phyloP scores from a whole-genome alignment of 2,329 filamentous ascomycete species.

The Bipolaris gigantea region DNA sequence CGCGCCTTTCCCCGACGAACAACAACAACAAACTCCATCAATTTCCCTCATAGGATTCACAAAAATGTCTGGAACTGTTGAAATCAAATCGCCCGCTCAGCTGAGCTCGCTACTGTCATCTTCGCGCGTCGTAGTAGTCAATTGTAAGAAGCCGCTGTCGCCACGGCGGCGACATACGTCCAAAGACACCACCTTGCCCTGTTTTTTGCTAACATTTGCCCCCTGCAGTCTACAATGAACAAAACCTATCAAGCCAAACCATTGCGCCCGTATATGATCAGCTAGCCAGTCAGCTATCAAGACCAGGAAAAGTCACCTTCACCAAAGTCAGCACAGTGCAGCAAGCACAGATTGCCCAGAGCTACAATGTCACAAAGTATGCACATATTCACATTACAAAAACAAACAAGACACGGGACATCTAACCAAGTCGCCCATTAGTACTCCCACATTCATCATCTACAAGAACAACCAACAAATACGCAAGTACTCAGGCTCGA shows the following conservation, averaged over 20 bases:
- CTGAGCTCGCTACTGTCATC: slow-evolving; percentile 64
- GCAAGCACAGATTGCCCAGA: slow-evolving; percentile 71
- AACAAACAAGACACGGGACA: background rate
- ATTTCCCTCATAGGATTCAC: slow-evolving; percentile 12
- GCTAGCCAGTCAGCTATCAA: slow-evolving; percentile 70
- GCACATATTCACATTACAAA: slow-evolving; percentile 26
- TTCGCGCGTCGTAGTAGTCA: slow-evolving; percentile 79
- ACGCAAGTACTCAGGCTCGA: slow-evolving; percentile 72
- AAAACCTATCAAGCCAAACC: slow-evolving; percentile 80
- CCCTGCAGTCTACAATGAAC: slow-evolving; percentile 77
- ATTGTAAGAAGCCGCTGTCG: slow-evolving; percentile 67
- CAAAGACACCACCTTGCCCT: slow-evolving; percentile 7
- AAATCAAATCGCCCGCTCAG: slow-evolving; percentile 49
- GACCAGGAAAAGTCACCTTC: slow-evolving; percentile 75
- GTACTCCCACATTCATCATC: slow-evolving; percentile 90
- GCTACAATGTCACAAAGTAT: slow-evolving; percentile 71
- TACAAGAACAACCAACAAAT: slow-evolving; percentile 68
- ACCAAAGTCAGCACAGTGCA: slow-evolving; percentile 83
- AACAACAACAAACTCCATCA: slow-evolving; percentile 5
- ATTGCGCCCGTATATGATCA: slow-evolving; percentile 83
- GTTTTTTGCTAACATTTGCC: slow-evolving; percentile 30
- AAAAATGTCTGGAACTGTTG: slow-evolving; percentile 50
- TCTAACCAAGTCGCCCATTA: slow-evolving; percentile 28
- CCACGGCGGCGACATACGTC: slow-evolving; percentile 1
- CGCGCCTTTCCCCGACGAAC: slow-evolving; percentile 23